Evolutionary conservation across 1,284 basidiomycete genomes (phyloP).

Genomic region (Sporisorium scitamineum): DNA sequence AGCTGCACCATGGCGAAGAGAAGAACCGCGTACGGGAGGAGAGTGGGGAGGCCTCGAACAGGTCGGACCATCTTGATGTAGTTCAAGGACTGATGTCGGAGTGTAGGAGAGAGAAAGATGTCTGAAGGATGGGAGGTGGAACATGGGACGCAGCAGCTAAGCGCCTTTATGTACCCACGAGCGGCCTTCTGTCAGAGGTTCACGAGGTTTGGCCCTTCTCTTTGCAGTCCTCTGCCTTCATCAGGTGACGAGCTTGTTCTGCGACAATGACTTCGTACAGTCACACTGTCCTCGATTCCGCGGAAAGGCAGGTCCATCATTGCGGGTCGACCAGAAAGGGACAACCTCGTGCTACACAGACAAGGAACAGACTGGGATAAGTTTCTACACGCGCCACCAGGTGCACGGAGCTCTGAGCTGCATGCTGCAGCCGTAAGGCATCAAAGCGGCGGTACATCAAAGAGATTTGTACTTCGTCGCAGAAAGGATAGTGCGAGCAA

Average conservation of each 20-base stretch:
- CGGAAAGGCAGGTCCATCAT: not conserved
- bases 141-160: not conserved
- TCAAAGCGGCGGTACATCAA: not conserved
- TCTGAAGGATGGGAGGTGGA: not conserved
- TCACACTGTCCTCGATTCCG: not conserved
- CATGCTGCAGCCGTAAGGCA: not conserved
- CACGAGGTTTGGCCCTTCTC: not conserved
- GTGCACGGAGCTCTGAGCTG: not conserved
- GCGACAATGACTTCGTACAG: not conserved
- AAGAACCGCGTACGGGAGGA: conserved; percentile 15
- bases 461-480: not conserved
- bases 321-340: not conserved
- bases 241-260: not conserved
- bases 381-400: not conserved
- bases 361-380: not conserved
- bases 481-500: not conserved
- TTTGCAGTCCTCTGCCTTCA: too few species aligned
- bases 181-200: not conserved
- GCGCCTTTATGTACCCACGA: not conserved
- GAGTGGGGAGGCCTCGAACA: conserved; percentile 14
- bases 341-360: not conserved
- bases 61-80: conserved; percentile 20
- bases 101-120: not conserved
- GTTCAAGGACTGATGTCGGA: not conserved
- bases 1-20: conserved; percentile 9